These are phyloP conservation scores for Candida tammaniensis DNA, from an alignment of 805 yeast species.

Conservation along the genomic window DNA sequence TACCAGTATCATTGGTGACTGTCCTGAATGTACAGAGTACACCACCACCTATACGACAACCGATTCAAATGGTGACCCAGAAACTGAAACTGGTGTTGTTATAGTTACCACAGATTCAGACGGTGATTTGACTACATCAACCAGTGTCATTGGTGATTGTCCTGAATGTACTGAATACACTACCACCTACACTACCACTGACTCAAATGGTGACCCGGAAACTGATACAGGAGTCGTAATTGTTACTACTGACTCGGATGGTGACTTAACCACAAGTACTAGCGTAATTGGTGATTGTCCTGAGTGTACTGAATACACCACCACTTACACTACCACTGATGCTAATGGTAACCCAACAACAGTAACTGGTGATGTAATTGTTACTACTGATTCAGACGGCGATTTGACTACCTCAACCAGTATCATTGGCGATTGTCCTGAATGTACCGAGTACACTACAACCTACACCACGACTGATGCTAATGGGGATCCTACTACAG, in stretches of 20 bases:
- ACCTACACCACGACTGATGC: slow-evolving; percentile 8
- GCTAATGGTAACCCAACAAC: slow-evolving; percentile 10
- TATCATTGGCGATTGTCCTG: slow-evolving; percentile 5
- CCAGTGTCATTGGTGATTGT: slow-evolving; percentile 8
- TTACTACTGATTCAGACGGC: slow-evolving; percentile 13
- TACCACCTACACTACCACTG: slow-evolving; percentile 10
- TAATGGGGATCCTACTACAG: slow-evolving; percentile 12
- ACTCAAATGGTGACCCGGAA: slow-evolving; percentile 7
- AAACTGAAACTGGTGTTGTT: slow-evolving; percentile 15
- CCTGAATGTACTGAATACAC: slow-evolving; percentile 12
- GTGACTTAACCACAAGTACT: slow-evolving; percentile 7
- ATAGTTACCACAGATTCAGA: slow-evolving; percentile 27
- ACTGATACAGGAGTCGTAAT: slow-evolving; percentile 13
- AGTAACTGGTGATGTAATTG: slow-evolving; percentile 11
- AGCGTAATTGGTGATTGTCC: slow-evolving; percentile 8
- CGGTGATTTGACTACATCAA: slow-evolving; percentile 13
- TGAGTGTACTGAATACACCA: slow-evolving; percentile 14
- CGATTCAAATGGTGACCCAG: slow-evolving; percentile 1
- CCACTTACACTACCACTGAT: slow-evolving; percentile 10
- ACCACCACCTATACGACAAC: slow-evolving; percentile 3
- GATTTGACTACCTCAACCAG: slow-evolving; percentile 6
- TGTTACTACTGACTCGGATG: slow-evolving; percentile 13
- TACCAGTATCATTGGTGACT: slow-evolving; percentile 8
- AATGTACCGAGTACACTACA: slow-evolving; percentile 14
- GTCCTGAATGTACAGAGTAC: slow-evolving; percentile 4